Percentiles rank a stretch among this genome's conserved stretches.
phyloP scores from a whole-genome alignment of 1,139 yeast genomes.

The Sugiyamaella xylanicola region DNA sequence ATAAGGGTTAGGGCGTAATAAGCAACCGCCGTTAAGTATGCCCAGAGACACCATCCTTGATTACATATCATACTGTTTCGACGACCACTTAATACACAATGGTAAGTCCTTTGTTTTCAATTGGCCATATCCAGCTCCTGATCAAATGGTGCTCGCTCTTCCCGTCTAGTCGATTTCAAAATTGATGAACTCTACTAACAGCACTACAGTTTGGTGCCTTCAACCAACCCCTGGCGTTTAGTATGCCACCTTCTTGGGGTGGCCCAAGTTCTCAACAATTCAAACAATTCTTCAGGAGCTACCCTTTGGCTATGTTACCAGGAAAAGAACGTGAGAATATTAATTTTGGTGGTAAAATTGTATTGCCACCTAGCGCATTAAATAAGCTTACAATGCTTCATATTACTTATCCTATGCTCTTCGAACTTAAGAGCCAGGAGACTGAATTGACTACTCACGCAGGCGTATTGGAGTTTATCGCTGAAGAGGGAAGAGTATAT shows the following conservation, averaged over 20 bases:
- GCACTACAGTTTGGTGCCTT: constrained; percentile 9
- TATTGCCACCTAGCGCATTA: constrained; percentile 90
- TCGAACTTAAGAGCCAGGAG: constrained; percentile 73
- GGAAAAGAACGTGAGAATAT: constrained; percentile 77
- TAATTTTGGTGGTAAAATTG: constrained; percentile 95
- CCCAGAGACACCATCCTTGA: neutral
- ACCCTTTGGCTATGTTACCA: constrained; percentile 91
- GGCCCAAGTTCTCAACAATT: constrained; percentile 40
- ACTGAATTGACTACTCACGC: constrained; percentile 67
- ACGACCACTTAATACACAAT: neutral
- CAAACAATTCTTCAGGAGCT: constrained; percentile 88
- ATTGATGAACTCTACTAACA: neutral
- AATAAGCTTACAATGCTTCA: constrained; percentile 84
- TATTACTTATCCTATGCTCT: constrained; percentile 94
- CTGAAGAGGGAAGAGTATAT: constrained; percentile 96
- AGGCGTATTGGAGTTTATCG: constrained; percentile 94
- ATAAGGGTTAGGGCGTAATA: neutral
- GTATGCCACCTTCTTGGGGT: constrained; percentile 17
- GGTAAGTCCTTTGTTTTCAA: no score
- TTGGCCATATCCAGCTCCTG: no score
- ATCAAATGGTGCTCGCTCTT: no score
- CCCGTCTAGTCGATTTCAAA: neutral
- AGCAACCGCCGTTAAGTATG: neutral
- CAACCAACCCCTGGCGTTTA: constrained; percentile 13
- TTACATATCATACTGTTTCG: neutral